Evolutionary conservation across 139 green algal genomes (phyloP).

Genomic region (Volvox africanus): DNA sequence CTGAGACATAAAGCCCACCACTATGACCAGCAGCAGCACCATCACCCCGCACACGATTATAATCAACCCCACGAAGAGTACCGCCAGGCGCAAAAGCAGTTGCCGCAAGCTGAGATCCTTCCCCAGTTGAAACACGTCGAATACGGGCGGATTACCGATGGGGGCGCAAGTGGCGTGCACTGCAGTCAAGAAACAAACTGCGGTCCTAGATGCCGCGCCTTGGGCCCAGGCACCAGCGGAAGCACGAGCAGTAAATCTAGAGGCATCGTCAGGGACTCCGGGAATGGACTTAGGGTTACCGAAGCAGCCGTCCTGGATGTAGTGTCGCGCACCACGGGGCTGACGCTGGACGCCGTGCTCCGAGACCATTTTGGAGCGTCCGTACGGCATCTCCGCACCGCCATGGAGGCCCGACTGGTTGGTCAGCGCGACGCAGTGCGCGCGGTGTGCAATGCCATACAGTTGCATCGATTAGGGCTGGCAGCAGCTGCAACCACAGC

Average conservation of each 20-base stretch:
- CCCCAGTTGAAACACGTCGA: too few species aligned
- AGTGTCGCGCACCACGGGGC: slow-evolving; percentile 66
- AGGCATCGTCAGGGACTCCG: neutral
- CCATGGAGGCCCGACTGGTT: slow-evolving; percentile 61
- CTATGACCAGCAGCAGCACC: slow-evolving; percentile 42
- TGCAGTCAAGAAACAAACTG: too few species aligned
- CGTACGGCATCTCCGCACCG: slow-evolving; percentile 69
- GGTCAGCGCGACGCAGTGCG: slow-evolving; percentile 76
- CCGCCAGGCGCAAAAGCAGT: too few species aligned
- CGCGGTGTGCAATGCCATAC: slow-evolving; percentile 66
- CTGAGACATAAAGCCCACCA: neutral
- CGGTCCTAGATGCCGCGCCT: too few species aligned
- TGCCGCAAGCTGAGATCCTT: too few species aligned
- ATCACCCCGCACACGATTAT: neutral
- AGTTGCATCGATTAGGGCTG: slow-evolving; percentile 62
- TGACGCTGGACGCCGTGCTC: slow-evolving; percentile 51
- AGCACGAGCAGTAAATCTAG: neutral
- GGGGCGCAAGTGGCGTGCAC: too few species aligned
- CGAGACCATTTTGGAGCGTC: slow-evolving; percentile 18
- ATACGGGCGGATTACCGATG: too few species aligned
- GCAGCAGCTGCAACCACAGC: neutral
- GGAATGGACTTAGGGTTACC: neutral
- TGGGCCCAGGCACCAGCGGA: too few species aligned
- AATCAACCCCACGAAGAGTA: too few species aligned
- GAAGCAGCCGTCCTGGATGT: slow-evolving; percentile 67